Percentiles rank a stretch among this genome's conserved stretches.
Evolutionary conservation across 345 rosid species (phyloP).

Genomic region (Ceriops zippeliana): DNA sequence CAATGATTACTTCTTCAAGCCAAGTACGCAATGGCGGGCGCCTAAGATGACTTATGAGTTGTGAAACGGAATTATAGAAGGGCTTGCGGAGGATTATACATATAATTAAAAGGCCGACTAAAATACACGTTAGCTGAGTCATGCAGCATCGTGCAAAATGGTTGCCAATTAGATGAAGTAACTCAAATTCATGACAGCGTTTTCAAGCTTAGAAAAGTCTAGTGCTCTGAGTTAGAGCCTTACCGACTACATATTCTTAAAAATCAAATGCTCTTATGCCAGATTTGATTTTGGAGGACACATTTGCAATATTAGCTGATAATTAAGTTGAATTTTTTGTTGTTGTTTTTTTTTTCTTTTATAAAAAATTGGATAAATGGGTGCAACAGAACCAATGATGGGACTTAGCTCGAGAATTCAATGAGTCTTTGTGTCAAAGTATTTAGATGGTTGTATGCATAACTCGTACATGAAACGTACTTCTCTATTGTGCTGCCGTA

Average conservation of each 20-base stretch:
- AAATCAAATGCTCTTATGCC: too few species aligned
- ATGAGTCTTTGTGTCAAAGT: neutral
- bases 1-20: too few species aligned
- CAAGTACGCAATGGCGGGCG: too few species aligned
- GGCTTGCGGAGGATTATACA: too few species aligned
- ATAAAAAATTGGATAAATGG: too few species aligned
- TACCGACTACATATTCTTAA: too few species aligned
- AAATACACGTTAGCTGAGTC: neutral
- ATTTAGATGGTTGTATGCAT: neutral
- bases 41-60: too few species aligned
- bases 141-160: neutral
- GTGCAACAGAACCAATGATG: neutral
- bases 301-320: too few species aligned
- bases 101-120: neutral
- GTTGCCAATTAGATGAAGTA: neutral
- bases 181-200: neutral
- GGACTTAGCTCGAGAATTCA: neutral
- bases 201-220: neutral
- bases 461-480: constrained; percentile 14
- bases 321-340: too few species aligned
- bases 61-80: too few species aligned
- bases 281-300: too few species aligned
- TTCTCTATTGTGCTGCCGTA: neutral
- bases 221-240: neutral
- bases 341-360: too few species aligned